A percentile compares a stretch with the other conserved stretches of the same genome.
Conservation (phyloP, 2,329 filamentous ascomycete species). For the Clonostachys chloroleuca region DNA sequence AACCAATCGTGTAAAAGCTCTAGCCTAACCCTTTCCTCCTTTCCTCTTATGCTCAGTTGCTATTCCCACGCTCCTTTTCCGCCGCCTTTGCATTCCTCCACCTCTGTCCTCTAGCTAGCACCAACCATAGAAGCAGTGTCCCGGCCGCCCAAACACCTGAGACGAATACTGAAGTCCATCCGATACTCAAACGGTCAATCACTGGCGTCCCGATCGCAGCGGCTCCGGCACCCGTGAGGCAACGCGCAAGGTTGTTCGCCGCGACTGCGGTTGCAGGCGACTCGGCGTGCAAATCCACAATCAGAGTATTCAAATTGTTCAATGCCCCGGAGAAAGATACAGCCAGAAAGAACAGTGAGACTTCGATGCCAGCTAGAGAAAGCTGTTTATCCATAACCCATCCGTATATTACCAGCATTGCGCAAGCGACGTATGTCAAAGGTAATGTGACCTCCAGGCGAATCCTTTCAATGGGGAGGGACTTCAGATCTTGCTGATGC, state of each 20-base stretch:
- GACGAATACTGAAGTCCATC: constrained; percentile 59
- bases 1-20: too few species aligned
- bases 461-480: constrained; percentile 50
- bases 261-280: constrained; percentile 59
- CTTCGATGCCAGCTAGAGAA: constrained; percentile 47
- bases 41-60: too few species aligned
- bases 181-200: constrained; percentile 50
- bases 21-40: too few species aligned
- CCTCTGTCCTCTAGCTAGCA: constrained; percentile 40
- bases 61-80: too few species aligned
- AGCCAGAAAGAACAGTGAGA: constrained; percentile 52
- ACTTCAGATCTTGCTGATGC: constrained; percentile 43
- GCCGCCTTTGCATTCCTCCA: constrained; percentile 44
- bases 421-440: constrained; percentile 47
- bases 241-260: constrained; percentile 59
- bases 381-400: constrained; percentile 49
- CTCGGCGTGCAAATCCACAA: constrained; percentile 59
- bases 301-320: constrained; percentile 56
- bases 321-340: constrained; percentile 57
- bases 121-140: constrained; percentile 42
- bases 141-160: constrained; percentile 41
- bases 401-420: constrained; percentile 48
- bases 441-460: constrained; percentile 50
- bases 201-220: constrained; percentile 56
- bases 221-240: constrained; percentile 52